Base-by-base conservation (phyloP, 805 yeast genomes). In the Tanozyma kutaoensis region DNA sequence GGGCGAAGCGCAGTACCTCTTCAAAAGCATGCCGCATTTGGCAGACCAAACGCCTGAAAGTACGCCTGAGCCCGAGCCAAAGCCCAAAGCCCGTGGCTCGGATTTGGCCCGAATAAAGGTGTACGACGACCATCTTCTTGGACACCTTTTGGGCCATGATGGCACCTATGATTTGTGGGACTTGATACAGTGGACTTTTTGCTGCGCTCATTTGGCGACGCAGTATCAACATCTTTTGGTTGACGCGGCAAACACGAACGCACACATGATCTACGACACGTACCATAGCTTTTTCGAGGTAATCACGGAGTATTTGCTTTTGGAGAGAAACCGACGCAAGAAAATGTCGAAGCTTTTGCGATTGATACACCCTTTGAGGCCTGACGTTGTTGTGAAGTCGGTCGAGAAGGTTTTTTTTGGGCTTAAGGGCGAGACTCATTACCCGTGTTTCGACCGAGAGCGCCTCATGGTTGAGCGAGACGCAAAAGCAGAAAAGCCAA, bases 141-240 rank as follows among this genome's bases (percentile, higher is more conserved):
- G 47, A 3, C 30, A 31, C 12, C 39, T 39, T 20, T 32, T 57
- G 10, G 42, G 41, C 28, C 50, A 52, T 3, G 35, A 36, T 17
- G 14, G 27, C 4, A 30, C 31, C 10, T 55, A 42, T 36, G 41
- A 31, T 22, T 9, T 58, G 5, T 54, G 61, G 62, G 29, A 36
- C 10, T 29, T 57, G 19, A 27, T 54, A 9, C 42, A 45, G 21
- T 58, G 64, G 64, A 33, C 52, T 8, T 51, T 54, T 25, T 40
- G 39, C 33, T 58, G 64, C 36, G 57, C 58, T 6, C 48, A 48
- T 15, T 29, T 35, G 28, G 39, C 50, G 10, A 31, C 46, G 5
- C 33, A 40, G 22, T 37, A 40, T 27, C 45, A 46, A 28, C 24
- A 12, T 11, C 28, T 28, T 9, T 33, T 38, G 12, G 35, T 38